These are phyloP conservation scores for Leptographium lundbergii DNA, from an alignment of 2,329 filamentous ascomycete genomes.

Conservation along the genomic window DNA sequence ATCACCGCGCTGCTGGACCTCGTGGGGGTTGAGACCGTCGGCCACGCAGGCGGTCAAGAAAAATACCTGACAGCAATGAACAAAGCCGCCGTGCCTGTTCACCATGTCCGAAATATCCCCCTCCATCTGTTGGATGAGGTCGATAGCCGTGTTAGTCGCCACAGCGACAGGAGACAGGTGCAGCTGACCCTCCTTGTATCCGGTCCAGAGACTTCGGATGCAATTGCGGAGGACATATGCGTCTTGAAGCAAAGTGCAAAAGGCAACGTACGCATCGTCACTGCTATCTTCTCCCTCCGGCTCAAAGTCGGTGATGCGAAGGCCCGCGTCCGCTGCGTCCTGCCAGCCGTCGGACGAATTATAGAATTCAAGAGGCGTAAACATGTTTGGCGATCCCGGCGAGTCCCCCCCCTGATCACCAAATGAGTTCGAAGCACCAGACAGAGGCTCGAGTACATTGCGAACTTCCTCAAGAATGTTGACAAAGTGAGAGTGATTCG, in stretches of 20 bases:
- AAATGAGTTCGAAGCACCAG: background rate
- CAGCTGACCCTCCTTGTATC: slow-evolving; percentile 14
- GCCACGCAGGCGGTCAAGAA: background rate
- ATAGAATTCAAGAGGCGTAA: slow-evolving; percentile 14
- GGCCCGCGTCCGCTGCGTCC: slow-evolving; percentile 17
- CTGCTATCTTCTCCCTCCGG: slow-evolving; percentile 15
- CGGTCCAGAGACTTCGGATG: slow-evolving; percentile 20
- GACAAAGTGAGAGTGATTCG: slow-evolving; percentile 18
- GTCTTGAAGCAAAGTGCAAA: slow-evolving; percentile 18
- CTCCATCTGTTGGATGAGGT: slow-evolving; percentile 20
- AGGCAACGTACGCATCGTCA: slow-evolving; percentile 18
- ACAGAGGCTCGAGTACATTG: slow-evolving; percentile 16
- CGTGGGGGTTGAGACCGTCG: too few species aligned
- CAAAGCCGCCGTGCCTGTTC: slow-evolving; percentile 12
- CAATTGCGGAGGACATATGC: slow-evolving; percentile 16
- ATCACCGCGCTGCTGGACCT: background rate
- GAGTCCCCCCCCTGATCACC: too few species aligned
- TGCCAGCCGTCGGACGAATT: slow-evolving; percentile 26
- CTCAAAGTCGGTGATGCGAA: slow-evolving; percentile 17
- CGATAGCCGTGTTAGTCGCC: slow-evolving; percentile 23
- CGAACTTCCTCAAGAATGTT: slow-evolving; percentile 22
- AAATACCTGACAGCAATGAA: background rate
- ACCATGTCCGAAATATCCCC: slow-evolving; percentile 18
- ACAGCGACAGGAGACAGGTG: slow-evolving; percentile 22
- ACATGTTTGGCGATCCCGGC: background rate